A percentile compares a stretch with the other conserved stretches of the same genome.
These are phyloP conservation scores for Combretum micranthum DNA, from an alignment of 345 rosid species.

Conservation along the genomic window DNA sequence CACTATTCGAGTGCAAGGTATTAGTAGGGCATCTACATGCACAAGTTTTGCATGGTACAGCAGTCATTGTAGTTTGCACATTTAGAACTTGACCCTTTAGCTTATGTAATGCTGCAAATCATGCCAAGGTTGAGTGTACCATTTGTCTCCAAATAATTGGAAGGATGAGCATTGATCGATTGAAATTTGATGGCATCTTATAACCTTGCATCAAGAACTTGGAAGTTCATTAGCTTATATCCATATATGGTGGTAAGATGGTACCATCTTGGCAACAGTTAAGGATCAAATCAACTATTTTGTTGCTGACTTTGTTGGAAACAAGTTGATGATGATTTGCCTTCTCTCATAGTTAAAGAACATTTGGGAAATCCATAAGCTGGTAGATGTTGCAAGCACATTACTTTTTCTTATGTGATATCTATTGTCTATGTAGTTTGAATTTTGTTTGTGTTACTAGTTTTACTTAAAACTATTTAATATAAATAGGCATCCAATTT, in stretches of 20 bases:
- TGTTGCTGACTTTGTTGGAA: slow-evolving; percentile 79
- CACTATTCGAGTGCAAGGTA: slow-evolving; percentile 51
- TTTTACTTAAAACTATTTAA: too few species aligned
- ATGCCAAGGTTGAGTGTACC: slow-evolving; percentile 81
- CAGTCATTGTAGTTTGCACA: slow-evolving; percentile 86
- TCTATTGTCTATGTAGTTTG: too few species aligned
- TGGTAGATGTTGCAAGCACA: slow-evolving; percentile 26
- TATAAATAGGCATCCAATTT: too few species aligned
- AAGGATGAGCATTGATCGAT: slow-evolving; percentile 55
- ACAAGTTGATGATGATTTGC: slow-evolving; percentile 78
- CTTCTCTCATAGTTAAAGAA: slow-evolving; percentile 76
- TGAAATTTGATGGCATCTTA: slow-evolving; percentile 87
- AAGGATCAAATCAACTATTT: slow-evolving; percentile 54
- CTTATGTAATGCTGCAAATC: slow-evolving; percentile 82
- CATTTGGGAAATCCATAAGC: slow-evolving; percentile 52
- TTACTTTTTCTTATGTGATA: too few species aligned
- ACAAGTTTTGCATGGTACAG: slow-evolving; percentile 77
- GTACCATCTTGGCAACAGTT: slow-evolving; percentile 86
- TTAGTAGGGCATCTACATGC: slow-evolving; percentile 80
- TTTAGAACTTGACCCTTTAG: slow-evolving; percentile 53
- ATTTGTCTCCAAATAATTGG: slow-evolving; percentile 82
- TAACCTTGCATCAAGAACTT: slow-evolving; percentile 74
- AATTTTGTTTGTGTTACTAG: too few species aligned
- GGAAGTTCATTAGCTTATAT: slow-evolving; percentile 71
- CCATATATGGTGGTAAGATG: slow-evolving; percentile 71